Conservation (phyloP, 768 basidiomycete genomes). For the Erythrobasidium yunnanense region DNA sequence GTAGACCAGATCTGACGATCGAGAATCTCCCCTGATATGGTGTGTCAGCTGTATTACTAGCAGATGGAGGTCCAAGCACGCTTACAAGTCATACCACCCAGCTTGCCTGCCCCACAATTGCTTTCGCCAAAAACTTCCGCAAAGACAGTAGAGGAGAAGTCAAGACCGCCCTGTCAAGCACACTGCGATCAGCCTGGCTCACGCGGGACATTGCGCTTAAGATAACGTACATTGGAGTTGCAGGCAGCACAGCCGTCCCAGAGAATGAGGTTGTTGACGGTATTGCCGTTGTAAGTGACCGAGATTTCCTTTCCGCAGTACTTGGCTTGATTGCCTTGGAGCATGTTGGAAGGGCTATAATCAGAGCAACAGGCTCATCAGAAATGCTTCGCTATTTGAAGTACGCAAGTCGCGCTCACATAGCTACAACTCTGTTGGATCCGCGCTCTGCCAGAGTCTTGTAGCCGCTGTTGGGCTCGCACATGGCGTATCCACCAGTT, state of each 20-base stretch:
- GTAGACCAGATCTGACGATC: not conserved
- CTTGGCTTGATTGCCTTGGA: slow-evolving; percentile 6
- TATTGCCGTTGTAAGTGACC: slow-evolving; percentile 13
- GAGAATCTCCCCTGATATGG: slow-evolving; percentile 3
- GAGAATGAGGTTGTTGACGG: slow-evolving; percentile 8
- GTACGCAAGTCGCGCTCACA: not conserved
- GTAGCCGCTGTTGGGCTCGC: slow-evolving; percentile 4
- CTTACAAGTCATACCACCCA: slow-evolving; percentile 11
- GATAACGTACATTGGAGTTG: not conserved
- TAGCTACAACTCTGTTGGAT: not conserved
- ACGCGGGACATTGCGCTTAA: not conserved
- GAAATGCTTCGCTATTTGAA: not conserved
- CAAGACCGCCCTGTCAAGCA: slow-evolving; percentile 3
- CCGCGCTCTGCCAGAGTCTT: slow-evolving; percentile 19
- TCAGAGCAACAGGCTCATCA: not conserved
- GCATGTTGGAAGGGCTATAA: slow-evolving; percentile 6
- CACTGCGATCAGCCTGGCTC: no score
- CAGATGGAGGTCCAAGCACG: not conserved
- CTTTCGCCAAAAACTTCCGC: not conserved
- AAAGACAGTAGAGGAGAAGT: slow-evolving; percentile 9
- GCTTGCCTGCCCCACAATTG: slow-evolving; percentile 2
- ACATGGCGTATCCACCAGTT: slow-evolving; percentile 14
- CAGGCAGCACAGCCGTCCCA: slow-evolving; percentile 26
- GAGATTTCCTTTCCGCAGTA: slow-evolving; percentile 26
- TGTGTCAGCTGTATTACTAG: not conserved